Conservation (phyloP, 2,329 filamentous ascomycete genomes). For the Thelonectria olida region DNA sequence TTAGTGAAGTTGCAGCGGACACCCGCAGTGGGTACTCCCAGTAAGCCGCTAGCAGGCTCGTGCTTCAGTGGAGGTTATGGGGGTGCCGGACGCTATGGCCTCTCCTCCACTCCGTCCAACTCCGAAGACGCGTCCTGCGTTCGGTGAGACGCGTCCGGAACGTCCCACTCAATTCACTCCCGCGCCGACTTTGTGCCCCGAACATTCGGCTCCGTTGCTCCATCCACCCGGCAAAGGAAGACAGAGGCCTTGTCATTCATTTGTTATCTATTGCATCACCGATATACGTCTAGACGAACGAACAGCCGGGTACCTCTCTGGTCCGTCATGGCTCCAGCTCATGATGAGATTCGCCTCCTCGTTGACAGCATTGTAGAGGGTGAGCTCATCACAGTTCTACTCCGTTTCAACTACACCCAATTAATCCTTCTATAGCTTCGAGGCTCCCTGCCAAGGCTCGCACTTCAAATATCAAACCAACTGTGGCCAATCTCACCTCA, state of each 20-base stretch:
- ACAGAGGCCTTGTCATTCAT: neutral
- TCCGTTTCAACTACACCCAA: neutral
- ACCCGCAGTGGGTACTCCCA: constrained; percentile 11
- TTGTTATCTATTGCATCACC: neutral
- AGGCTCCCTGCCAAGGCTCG: constrained; percentile 73
- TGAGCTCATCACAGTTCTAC: constrained; percentile 22
- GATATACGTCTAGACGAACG: neutral
- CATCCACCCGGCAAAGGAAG: constrained; percentile 1
- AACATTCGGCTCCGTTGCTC: constrained; percentile 16
- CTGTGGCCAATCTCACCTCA: constrained; percentile 70
- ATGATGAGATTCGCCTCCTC: constrained; percentile 47
- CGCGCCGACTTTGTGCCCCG: constrained; percentile 19
- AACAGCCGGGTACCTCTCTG: neutral
- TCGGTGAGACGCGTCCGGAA: constrained; percentile 19
- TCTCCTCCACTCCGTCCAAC: neutral
- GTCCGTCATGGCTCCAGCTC: constrained; percentile 38
- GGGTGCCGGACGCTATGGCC: neutral
- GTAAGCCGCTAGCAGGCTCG: neutral
- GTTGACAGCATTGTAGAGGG: constrained; percentile 49
- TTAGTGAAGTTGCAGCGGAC: constrained; percentile 17
- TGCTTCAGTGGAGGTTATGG: neutral
- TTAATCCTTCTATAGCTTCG: constrained; percentile 55
- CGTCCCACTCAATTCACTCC: constrained; percentile 11
- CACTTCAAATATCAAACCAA: constrained; percentile 66
- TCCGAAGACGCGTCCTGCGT: constrained; percentile 9